phyloP scores from a whole-genome alignment of 1,139 yeast species.

The Candida smagusa region DNA sequence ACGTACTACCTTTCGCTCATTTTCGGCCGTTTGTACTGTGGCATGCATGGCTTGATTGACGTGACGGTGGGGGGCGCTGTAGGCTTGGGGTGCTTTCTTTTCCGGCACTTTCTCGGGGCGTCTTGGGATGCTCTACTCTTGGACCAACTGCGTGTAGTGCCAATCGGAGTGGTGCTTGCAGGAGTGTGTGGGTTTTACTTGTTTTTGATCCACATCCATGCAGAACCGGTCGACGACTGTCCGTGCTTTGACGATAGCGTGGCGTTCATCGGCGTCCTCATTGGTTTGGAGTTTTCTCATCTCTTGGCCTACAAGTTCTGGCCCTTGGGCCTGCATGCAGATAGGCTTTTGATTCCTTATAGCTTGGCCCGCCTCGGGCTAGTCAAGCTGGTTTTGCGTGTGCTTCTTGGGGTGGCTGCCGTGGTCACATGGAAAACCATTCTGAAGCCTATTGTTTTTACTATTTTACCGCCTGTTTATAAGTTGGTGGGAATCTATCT shows the following conservation, averaged over 20 bases:
- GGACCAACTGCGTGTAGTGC: slow-evolving; percentile 13
- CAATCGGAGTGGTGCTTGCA: slow-evolving; percentile 22
- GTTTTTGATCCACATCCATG: slow-evolving; percentile 62
- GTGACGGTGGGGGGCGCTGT: slow-evolving; percentile 60
- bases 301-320: slow-evolving; percentile 27
- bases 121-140: slow-evolving; percentile 40
- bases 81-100: slow-evolving; percentile 50
- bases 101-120: slow-evolving; percentile 35
- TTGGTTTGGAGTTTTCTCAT: slow-evolving; percentile 66
- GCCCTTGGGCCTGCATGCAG: slow-evolving; percentile 9
- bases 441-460: slow-evolving; percentile 60
- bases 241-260: slow-evolving; percentile 97
- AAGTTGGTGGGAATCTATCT: slow-evolving; percentile 38
- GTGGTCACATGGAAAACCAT: slow-evolving; percentile 68
- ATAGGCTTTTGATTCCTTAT: slow-evolving; percentile 40
- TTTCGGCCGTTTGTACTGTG: slow-evolving; percentile 85
- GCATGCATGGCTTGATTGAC: slow-evolving; percentile 95
- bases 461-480: slow-evolving; percentile 48
- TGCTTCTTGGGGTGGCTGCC: slow-evolving; percentile 53
- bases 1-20: slow-evolving; percentile 66
- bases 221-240: slow-evolving; percentile 88
- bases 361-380: slow-evolving; percentile 40
- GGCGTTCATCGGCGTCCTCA: slow-evolving; percentile 85
- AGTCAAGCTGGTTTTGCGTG: slow-evolving; percentile 38
- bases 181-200: slow-evolving; percentile 39